Evolutionary conservation across 1,284 basidiomycete species (phyloP).

Genomic region (Hortiboletus rubellus): DNA sequence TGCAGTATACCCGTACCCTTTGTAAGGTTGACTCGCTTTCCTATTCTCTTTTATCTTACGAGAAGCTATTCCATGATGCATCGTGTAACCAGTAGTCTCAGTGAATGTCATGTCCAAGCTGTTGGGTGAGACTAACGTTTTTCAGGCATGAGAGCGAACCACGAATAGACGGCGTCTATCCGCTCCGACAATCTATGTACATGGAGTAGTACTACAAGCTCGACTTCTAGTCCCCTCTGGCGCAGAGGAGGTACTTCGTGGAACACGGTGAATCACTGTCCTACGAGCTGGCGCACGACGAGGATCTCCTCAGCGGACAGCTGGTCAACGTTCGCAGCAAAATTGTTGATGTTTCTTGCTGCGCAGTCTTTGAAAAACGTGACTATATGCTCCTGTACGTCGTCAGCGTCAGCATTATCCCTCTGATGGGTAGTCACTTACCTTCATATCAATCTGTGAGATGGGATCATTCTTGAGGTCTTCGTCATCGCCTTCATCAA

Average conservation of each 20-base stretch:
- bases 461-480: constrained; percentile 87
- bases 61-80: not conserved
- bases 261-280: constrained; percentile 18
- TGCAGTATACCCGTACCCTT: not conserved
- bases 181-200: constrained; percentile 6
- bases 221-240: not conserved
- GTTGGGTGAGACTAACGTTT: not conserved
- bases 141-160: not conserved
- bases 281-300: constrained; percentile 61
- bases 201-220: constrained; percentile 7
- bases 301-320: constrained; percentile 69
- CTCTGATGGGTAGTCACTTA: constrained; percentile 36
- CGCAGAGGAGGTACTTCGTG: not conserved
- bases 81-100: not conserved
- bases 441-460: constrained; percentile 87
- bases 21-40: not conserved
- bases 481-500: constrained; percentile 75
- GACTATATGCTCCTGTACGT: constrained; percentile 60
- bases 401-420: not conserved
- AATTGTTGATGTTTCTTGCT: constrained; percentile 62
- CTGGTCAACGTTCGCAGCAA: constrained; percentile 63
- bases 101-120: not conserved
- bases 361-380: constrained; percentile 73
- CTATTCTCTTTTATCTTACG: not conserved
- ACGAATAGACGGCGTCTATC: not conserved